phyloP scores from a whole-genome alignment of 345 rosid species.

The Pugionium dolabratum region DNA sequence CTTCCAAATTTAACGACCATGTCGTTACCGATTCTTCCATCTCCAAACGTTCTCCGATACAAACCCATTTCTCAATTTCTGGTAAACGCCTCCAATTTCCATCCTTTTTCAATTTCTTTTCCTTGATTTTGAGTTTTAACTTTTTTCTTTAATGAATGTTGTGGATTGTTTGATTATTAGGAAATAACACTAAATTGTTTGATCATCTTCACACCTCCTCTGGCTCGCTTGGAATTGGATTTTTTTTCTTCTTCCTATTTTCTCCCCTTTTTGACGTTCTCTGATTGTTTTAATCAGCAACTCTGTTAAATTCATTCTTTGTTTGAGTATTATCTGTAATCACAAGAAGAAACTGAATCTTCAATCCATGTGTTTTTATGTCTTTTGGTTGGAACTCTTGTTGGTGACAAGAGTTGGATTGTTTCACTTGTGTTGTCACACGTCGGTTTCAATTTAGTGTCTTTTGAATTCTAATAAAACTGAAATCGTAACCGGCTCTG shows the following conservation, averaged over 20 bases:
- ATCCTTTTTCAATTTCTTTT: background rate
- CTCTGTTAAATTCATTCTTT: background rate
- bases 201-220: too few relatives aligned
- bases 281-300: too few relatives aligned
- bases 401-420: background rate
- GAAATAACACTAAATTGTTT: too few relatives aligned
- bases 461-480: background rate
- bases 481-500: too few relatives aligned
- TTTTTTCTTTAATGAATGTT: too few relatives aligned
- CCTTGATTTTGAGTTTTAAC: background rate
- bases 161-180: too few relatives aligned
- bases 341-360: conserved; percentile 1
- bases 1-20: conserved; percentile 33
- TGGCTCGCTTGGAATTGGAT: too few relatives aligned
- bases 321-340: background rate
- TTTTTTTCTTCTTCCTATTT: too few relatives aligned
- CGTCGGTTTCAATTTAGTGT: background rate
- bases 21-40: conserved; percentile 27
- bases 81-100: conserved; percentile 37
- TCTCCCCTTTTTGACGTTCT: too few relatives aligned
- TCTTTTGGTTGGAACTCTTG: background rate
- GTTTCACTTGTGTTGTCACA: background rate
- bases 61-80: conserved; percentile 44
- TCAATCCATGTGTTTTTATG: background rate
- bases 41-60: conserved; percentile 37